Evolutionary conservation across 306 rosid genomes (phyloP), one percentile per base, ranked within the genome.

Genomic region (Corylus heterophylla): DNA sequence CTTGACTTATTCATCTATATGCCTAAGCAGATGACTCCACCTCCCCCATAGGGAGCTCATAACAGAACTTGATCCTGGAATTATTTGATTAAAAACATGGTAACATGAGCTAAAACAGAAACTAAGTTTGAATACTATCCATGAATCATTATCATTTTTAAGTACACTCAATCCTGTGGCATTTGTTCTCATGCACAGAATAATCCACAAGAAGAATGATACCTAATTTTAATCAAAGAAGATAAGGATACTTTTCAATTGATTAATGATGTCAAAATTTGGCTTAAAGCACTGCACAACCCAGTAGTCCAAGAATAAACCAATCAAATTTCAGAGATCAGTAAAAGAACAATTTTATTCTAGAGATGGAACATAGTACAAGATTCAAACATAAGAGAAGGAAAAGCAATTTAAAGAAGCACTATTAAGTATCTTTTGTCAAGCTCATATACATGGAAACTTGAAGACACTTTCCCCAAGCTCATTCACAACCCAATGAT

Each of bases 401-500:
- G 69, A 35, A 63, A 18, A 67, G 49, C 3, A 67, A 39, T 16
- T 13, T 16, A 67, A 13, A 42, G 16, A 37, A 39, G 27, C 50
- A 39, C 44, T 17, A 39, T 67, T 47, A 17, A 67, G 29, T 12
- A 39, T 2, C 71, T 18, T 58, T 17, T 9, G 7, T 37, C n/a
- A 3, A 27, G 71, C 11, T 9, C 39, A 9, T 39, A 8, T 39
- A 66, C 48, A 67, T 67, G 71, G 71, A 67, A 39, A 25, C 71
- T 37, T 18, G 11, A 17, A 8, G 71, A 67, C 39, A 67, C 27
- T 39, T 17, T 22, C 12, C 25, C 25, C 25, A 22, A 22, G 25
- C 25, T 22, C 91, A 88, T 80, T 88, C 91, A 68, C 91, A 88
- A 10, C 89, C 91, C 4, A 89, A 79, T 12, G 91, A 86, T 77